Base-by-base conservation (phyloP, 331 rosid species). In the Spiraea crenata region DNA sequence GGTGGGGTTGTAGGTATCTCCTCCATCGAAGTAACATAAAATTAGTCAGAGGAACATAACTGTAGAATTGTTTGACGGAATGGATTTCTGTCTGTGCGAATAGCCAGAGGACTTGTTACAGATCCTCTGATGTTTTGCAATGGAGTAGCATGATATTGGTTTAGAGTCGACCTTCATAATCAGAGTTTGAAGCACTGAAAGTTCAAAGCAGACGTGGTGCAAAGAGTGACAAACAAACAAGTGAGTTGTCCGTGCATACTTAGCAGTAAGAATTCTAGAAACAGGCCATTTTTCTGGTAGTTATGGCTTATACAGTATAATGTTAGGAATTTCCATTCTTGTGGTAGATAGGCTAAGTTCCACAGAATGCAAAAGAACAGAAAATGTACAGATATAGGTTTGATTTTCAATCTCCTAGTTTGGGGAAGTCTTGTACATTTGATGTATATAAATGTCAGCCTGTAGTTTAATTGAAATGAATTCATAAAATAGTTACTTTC, bases 1-100 rank as follows among this genome's bases (percentile, higher is more conserved):
- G 95, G 52, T 87, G 95, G 97, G 92, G 90, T 67, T 81, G 80
- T 60, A 82, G 92, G 11, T 81, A 91, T 79, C 74, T 89, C 77
- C 77, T 93, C 79, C 99, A 89, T 80, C 89, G 82, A 72, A 71
- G 83, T 69, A 80, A 71, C 73, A 74, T 88, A 42, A 90, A 82
- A 69, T 73, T 70, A 71, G 47, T 46, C 12, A 20, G 58, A 6
- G 68, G 46, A 60, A 20, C 65, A 11, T 57, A 12, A 5, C 5
- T 49, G 5, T 5, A 60, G 46, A 57, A 17, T 57, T 12, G 8
- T 40, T 52, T 68, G 72, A 45, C 25, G 56, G 51, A 63, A 10
- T 41, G 19, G 20, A 45, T 13, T 64, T 57, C 19, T 1, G 17
- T 31, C 63, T 19, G 25, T 31, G 38, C 60, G 4, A 34, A 41